These are phyloP conservation scores for Solanum neorickii DNA, from an alignment of 257 asterid species.

Conservation along the genomic window DNA sequence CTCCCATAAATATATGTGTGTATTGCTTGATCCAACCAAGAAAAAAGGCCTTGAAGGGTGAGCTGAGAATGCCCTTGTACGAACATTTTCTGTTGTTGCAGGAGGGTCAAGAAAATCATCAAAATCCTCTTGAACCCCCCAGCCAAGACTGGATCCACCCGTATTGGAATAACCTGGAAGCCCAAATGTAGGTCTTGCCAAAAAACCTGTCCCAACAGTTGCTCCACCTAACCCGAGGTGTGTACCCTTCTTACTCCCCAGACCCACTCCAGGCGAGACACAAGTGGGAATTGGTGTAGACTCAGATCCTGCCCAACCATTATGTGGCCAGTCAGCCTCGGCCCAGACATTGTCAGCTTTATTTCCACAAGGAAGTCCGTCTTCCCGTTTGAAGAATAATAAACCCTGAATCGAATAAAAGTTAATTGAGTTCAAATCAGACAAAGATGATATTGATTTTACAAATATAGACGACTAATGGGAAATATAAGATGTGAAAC, in stretches of 20 bases:
- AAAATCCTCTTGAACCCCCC: conserved; percentile 83
- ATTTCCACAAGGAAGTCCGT: conserved; percentile 35
- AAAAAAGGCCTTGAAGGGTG: conserved; percentile 94
- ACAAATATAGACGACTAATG: background rate
- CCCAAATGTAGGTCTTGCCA: conserved; percentile 48
- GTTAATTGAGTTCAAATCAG: background rate
- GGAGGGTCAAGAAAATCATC: conserved; percentile 83
- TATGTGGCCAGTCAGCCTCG: conserved; percentile 88
- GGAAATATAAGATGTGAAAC: background rate
- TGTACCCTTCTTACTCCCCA: conserved; percentile 59
- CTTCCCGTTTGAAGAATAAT: conserved; percentile 78
- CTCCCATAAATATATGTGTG: conserved; percentile 96
- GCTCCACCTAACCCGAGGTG: conserved; percentile 82
- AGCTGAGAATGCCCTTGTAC: conserved; percentile 63
- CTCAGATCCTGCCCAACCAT: conserved; percentile 83
- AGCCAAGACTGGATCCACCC: conserved; percentile 61
- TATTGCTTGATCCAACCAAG: conserved; percentile 92
- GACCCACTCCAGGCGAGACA: conserved; percentile 75
- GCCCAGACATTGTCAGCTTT: conserved; percentile 75
- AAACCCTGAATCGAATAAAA: conserved; percentile 54
- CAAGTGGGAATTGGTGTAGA: conserved; percentile 63
- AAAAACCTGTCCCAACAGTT: conserved; percentile 48
- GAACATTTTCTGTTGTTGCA: conserved; percentile 68
- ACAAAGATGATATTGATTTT: background rate
- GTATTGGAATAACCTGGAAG: conserved; percentile 53